Percentiles rank a stretch among this genome's conserved stretches.
These are phyloP conservation scores for Bondarzewia mesenterica DNA, from an alignment of 1,284 basidiomycete genomes.

Conservation along the genomic window DNA sequence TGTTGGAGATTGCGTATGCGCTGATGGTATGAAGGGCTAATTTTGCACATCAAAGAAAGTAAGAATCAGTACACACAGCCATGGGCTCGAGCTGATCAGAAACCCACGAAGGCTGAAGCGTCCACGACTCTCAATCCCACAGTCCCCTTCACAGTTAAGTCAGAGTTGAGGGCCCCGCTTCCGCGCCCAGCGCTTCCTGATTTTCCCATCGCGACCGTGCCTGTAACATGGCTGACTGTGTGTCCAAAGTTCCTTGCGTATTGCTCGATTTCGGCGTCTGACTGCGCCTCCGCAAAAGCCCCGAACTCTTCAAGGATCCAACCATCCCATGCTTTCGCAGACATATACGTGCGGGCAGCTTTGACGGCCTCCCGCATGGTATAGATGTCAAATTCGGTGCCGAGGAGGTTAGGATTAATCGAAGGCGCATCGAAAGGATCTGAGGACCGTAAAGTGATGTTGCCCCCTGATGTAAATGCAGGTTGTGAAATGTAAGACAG, in stretches of 20 bases:
- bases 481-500: background rate
- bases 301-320: slow-evolving; percentile 2
- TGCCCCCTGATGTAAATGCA: slow-evolving; percentile 14
- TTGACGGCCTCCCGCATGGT: slow-evolving; percentile 2
- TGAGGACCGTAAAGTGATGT: slow-evolving; percentile 15
- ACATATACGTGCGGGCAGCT: slow-evolving; percentile 2
- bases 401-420: slow-evolving; percentile 16
- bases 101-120: slow-evolving; percentile 18
- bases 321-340: slow-evolving; percentile 5
- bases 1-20: too few species aligned
- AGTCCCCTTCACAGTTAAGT: slow-evolving; percentile 17
- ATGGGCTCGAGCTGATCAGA: too few species aligned
- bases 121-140: slow-evolving; percentile 18
- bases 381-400: slow-evolving; percentile 11
- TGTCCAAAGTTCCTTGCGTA: background rate
- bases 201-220: slow-evolving; percentile 16
- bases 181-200: slow-evolving; percentile 7
- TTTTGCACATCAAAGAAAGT: too few species aligned
- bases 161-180: slow-evolving; percentile 16
- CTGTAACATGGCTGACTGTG: slow-evolving; percentile 14
- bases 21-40: too few species aligned
- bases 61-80: too few species aligned
- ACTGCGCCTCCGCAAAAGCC: background rate
- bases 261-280: slow-evolving; percentile 6
- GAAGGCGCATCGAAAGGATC: slow-evolving; percentile 17